Base-by-base conservation (phyloP, 2,329 filamentous ascomycete genomes). In the Colletotrichum liaoningense region DNA sequence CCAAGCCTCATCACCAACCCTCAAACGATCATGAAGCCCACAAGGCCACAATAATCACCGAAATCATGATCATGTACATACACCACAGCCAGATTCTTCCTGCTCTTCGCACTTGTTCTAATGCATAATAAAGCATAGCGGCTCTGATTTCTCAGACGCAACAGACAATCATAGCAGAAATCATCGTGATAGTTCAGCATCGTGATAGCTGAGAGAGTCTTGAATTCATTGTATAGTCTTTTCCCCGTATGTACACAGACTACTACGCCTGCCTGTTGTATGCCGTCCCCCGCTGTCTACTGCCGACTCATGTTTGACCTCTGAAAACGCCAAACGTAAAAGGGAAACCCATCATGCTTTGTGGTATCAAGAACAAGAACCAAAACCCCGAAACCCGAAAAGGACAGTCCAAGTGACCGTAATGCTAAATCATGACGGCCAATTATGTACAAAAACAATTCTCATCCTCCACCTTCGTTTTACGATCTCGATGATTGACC, bases 11-110 rank as follows among this genome's bases (percentile, higher is more conserved):
- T 14, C 9, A 6, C 63, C 12, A 63, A 69, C 52, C 60, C 63
- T n/a, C 65, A 76, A 52, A 69, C 71, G n/a, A 72, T 71, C 63
- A 56, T 75, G 22, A 60, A 76, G 12, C 72, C 77, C 22, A 79
- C 78, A 59, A 68, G 76, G 54, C 57, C 58, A 24, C 46, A 19
- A n/a, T 52, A 33, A 52, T 35, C 28, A 6, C 14, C 28, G 1
- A 7, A 22, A 11, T 26, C 28, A 63, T 22, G 5, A 3, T 55
- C 14, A 12, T 64, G 30, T 64, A 55, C n/a, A 64, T 35, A 54
- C n/a, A n/a, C 52, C 24, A 6, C 7, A 35, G 35, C 5, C 46
- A 38, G 26, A 19, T 49, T n/a, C 19, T 49, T 12, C 9, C 9
- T 30, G 19, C 7, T 5, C 33, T 24, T 35, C 4, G 12, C 14